These are phyloP conservation scores for Monilinia polystroma DNA, from an alignment of 2,329 filamentous ascomycete genomes.

Conservation along the genomic window DNA sequence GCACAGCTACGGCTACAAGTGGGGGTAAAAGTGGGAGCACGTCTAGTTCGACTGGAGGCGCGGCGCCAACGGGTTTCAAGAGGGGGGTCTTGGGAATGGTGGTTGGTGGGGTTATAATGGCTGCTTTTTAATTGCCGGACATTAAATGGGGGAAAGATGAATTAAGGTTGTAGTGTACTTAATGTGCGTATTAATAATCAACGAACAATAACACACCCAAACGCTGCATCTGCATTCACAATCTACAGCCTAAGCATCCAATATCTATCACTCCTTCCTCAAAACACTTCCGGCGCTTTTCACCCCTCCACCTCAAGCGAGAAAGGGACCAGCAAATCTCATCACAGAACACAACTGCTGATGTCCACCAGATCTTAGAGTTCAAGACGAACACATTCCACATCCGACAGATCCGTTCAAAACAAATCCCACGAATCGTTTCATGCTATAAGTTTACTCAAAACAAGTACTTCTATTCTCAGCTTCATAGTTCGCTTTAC, in stretches of 20 bases:
- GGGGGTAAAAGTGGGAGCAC: slow-evolving; percentile 24
- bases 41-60: slow-evolving; percentile 34
- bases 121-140: slow-evolving; percentile 32
- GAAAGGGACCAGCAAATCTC: not conserved
- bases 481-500: no score
- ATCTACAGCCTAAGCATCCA: no score
- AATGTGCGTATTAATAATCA: not conserved
- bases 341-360: no score
- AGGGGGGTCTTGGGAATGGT: slow-evolving; percentile 34
- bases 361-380: no score
- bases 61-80: slow-evolving; percentile 35
- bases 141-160: not conserved
- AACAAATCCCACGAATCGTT: no score
- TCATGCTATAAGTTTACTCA: no score
- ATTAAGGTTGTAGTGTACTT: not conserved
- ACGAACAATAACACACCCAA: not conserved
- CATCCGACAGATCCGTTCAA: no score
- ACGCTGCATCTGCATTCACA: no score
- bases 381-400: no score
- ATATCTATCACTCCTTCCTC: no score
- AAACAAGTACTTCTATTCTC: no score
- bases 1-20: slow-evolving; percentile 17
- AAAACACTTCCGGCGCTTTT: no score
- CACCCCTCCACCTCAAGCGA: not conserved
- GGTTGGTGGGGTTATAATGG: slow-evolving; percentile 38